These are phyloP conservation scores for Beauveria asiatica DNA, from an alignment of 2,329 filamentous ascomycete species.

Conservation along the genomic window DNA sequence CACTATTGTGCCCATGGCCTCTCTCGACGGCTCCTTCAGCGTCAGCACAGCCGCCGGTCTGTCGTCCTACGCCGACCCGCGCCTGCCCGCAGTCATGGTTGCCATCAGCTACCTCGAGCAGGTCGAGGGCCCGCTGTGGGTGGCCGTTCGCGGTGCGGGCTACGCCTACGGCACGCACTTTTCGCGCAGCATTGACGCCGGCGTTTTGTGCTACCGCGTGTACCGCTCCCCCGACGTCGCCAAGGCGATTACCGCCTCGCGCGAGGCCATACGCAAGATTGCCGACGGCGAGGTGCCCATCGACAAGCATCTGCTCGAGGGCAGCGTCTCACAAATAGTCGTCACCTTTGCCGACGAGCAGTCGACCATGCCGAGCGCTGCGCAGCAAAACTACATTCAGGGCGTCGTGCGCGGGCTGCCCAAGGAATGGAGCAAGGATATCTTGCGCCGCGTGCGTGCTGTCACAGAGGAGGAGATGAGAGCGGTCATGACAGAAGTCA, in stretches of 20 bases:
- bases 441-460: conserved; percentile 67
- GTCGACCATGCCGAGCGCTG: conserved; percentile 73
- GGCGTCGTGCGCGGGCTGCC: conserved; percentile 70
- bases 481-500: conserved; percentile 60
- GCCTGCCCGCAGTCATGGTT: conserved; percentile 76
- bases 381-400: conserved; percentile 73
- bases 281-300: conserved; percentile 63
- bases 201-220: conserved; percentile 73
- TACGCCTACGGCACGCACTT: conserved; percentile 87
- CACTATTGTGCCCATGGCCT: conserved; percentile 81
- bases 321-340: conserved; percentile 83
- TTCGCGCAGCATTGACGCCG: conserved; percentile 66
- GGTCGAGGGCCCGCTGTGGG: conserved; percentile 91
- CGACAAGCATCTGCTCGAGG: conserved; percentile 76
- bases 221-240: conserved; percentile 85
- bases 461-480: conserved; percentile 72
- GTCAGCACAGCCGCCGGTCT: conserved; percentile 68
- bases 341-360: conserved; percentile 82
- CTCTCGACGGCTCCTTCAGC: conserved; percentile 86
- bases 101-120: conserved; percentile 86
- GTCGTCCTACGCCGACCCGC: conserved; percentile 64
- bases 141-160: conserved; percentile 82
- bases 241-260: conserved; percentile 74
- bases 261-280: conserved; percentile 65
- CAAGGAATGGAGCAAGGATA: conserved; percentile 67